Percentiles rank a stretch among this genome's conserved stretches.
Conservation (phyloP, 495 filamentous ascomycete genomes). For the Cudoniella acicularis region DNA sequence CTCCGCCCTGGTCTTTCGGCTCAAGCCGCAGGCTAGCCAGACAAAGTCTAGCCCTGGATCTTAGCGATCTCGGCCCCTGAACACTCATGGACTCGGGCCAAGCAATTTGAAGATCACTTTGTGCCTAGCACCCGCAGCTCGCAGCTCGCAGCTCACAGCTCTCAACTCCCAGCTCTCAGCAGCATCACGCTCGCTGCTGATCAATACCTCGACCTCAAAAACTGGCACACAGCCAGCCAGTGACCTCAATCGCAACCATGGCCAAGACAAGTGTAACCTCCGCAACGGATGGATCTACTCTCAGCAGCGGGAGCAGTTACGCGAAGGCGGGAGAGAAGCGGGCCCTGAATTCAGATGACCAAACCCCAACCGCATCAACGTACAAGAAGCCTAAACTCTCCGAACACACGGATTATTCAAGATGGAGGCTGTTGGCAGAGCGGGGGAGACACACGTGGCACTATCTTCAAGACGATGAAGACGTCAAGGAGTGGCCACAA, state of each 20-base stretch:
- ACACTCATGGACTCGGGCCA: too few species aligned
- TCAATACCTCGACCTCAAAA: too few species aligned
- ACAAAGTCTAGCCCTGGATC: too few species aligned
- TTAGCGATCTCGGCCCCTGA: too few species aligned
- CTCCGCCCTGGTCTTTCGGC: too few species aligned
- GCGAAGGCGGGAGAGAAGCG: slow-evolving; percentile 7
- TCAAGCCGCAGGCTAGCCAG: too few species aligned
- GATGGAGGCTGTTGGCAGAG: slow-evolving; percentile 85
- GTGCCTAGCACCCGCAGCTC: too few species aligned
- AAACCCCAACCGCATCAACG: slow-evolving; percentile 3
- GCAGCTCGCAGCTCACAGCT: too few species aligned
- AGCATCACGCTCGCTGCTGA: too few species aligned
- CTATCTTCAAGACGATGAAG: slow-evolving; percentile 78
- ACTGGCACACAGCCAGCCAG: not conserved
- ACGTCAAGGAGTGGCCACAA: slow-evolving; percentile 77
- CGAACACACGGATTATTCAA: slow-evolving; percentile 64
- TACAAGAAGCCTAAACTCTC: slow-evolving; percentile 35
- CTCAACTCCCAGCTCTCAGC: too few species aligned
- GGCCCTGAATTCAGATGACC: slow-evolving; percentile 1
- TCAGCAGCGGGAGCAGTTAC: slow-evolving; percentile 11
- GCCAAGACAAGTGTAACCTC: not conserved
- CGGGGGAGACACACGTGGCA: slow-evolving; percentile 88
- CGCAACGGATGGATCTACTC: not conserved
- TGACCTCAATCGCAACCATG: not conserved
- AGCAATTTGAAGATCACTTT: too few species aligned